These are phyloP conservation scores for Rhododendron molle DNA, from an alignment of 148 eudicot species.

Conservation along the genomic window DNA sequence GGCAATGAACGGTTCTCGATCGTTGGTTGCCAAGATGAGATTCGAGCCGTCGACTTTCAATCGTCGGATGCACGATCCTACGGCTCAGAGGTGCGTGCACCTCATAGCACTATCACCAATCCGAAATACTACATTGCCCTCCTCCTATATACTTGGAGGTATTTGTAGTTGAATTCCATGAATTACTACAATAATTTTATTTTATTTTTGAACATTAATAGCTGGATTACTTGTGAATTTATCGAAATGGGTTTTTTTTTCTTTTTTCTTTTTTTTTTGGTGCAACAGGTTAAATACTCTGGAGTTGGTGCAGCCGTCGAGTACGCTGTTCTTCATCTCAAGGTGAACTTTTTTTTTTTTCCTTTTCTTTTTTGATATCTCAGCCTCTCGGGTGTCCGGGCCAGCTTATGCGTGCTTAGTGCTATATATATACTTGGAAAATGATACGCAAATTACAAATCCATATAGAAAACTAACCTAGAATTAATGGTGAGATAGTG, in stretches of 20 bases:
- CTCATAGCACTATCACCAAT: no score
- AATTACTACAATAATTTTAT: no score
- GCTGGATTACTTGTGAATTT: neutral
- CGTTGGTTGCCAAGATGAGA: no score
- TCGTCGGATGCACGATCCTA: no score
- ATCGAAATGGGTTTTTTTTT: neutral
- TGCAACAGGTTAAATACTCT: constrained; percentile 53
- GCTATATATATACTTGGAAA: neutral
- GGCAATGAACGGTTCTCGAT: no score
- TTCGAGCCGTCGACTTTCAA: no score
- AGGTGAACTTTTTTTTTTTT: constrained; percentile 36
- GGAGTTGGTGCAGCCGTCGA: constrained; percentile 89
- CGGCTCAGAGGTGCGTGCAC: no score
- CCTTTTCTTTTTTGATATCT: neutral
- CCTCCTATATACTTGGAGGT: neutral
- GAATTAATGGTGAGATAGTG: neutral
- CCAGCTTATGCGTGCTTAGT: neutral
- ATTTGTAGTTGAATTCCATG: neutral
- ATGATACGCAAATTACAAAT: neutral
- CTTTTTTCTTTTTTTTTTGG: neutral
- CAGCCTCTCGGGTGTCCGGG: no score
- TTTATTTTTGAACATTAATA: no score
- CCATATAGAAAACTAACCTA: neutral
- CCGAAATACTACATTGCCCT: neutral
- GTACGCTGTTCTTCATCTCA: constrained; percentile 90